Conservation (phyloP, 1,139 yeast genomes). For the Blastobotrys arbuscula region DNA sequence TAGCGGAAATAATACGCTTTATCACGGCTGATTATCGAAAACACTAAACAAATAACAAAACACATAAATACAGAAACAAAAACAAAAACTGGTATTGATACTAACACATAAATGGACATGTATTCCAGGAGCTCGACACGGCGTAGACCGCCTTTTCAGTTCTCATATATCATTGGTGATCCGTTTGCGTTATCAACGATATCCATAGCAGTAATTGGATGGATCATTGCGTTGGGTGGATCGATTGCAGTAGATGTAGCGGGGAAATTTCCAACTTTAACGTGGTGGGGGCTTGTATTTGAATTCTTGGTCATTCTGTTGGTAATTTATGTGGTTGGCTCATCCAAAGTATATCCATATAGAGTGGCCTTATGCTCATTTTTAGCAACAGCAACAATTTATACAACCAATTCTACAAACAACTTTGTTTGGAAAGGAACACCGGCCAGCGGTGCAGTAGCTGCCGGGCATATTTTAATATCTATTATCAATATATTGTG, state of each 20-base stretch:
- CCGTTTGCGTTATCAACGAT: slow-evolving; percentile 38
- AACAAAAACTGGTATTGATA: neutral
- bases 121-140: neutral
- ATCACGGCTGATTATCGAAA: neutral
- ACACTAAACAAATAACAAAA: neutral
- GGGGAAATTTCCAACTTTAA: slow-evolving; percentile 62
- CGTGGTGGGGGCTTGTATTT: slow-evolving; percentile 98
- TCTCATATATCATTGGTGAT: slow-evolving; percentile 33
- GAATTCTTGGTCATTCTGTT: slow-evolving; percentile 56
- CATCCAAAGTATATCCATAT: slow-evolving; percentile 67
- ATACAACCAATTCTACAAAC: slow-evolving; percentile 78
- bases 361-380: slow-evolving; percentile 53
- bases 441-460: slow-evolving; percentile 74
- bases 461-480: slow-evolving; percentile 84
- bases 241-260: slow-evolving; percentile 46
- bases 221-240: slow-evolving; percentile 86
- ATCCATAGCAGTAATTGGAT: slow-evolving; percentile 39
- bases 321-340: slow-evolving; percentile 56
- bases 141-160: slow-evolving; percentile 16
- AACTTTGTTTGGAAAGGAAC: slow-evolving; percentile 63
- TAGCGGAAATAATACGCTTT: too few species aligned
- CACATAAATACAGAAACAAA: neutral
- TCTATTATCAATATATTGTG: slow-evolving; percentile 70
- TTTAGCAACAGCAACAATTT: slow-evolving; percentile 64
- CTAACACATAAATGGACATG: slow-evolving; percentile 8